A percentile compares a stretch with the other conserved stretches of the same genome.
phyloP scores from a whole-genome alignment of 441 rosid species.

The Corymbia citriodora region DNA sequence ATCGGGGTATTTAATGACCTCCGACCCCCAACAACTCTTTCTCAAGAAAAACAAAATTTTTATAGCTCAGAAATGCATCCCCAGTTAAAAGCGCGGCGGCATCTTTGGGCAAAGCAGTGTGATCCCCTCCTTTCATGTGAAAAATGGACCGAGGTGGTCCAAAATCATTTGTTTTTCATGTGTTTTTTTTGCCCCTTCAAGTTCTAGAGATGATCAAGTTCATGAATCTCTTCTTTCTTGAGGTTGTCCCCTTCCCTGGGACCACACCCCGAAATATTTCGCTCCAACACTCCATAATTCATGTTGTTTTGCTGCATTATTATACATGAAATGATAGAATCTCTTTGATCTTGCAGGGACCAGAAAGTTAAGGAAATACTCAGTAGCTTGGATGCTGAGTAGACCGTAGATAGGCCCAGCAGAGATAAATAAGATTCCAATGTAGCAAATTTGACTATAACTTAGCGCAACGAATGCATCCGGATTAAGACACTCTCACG shows the following conservation, averaged over 20 bases:
- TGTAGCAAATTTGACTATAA: background rate
- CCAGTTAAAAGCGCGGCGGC: background rate
- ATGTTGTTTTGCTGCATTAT: background rate
- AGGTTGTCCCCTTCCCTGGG: background rate
- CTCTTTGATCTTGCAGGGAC: background rate
- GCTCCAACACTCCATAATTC: background rate
- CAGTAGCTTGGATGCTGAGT: background rate
- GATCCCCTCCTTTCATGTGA: background rate
- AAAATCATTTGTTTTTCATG: background rate
- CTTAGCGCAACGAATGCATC: background rate
- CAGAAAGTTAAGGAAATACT: background rate
- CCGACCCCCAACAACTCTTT: background rate
- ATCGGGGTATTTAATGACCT: background rate
- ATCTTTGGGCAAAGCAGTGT: background rate
- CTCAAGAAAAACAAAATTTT: background rate
- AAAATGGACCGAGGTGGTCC: background rate
- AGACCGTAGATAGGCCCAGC: background rate
- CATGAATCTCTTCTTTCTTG: background rate
- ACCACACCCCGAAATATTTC: background rate
- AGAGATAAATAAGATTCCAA: background rate
- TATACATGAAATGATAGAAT: background rate
- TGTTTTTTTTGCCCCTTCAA: background rate
- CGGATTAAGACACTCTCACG: background rate
- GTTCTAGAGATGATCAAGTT: background rate
- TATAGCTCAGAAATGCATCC: background rate